Evolutionary conservation across 768 basidiomycete species (phyloP), one percentile per base, ranked within the genome.

Genomic region (Suillus discolor): DNA sequence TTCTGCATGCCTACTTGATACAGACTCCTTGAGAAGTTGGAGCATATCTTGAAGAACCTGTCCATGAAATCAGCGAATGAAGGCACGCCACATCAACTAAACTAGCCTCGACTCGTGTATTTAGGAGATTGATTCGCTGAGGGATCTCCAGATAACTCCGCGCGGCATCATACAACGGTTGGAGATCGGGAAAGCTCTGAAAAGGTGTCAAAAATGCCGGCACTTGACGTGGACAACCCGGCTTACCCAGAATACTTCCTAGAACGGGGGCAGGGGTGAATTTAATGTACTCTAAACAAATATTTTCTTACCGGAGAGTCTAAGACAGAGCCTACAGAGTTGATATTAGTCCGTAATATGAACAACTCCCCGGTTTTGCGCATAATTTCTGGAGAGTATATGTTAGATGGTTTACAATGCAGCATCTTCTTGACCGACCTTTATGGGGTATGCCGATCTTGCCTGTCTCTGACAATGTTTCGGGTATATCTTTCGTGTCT

Each of bases 31-130:
- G 62, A 98, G 81, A 61, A 98, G 85, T 73, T 95, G 91, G 13
- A 98, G 86, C 93, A 98, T 97, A 76, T 98, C 96, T 83, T 98
- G 96, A 42, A 98, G 79, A 61, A 98, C 93, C 93, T 96, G 69
- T 23, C 64, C 34, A 53, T 66, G 49, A 41, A 28, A 66, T 44
- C 45, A 57, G 55, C 49, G n/a, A 36, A 65, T 38, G 65, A 49
- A 42, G 62, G 20, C n/a, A 34, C 20, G 25, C 47, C 64, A 60
- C 65, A 49, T 66, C 66, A 67, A 57, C 62, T 49, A 47, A 44
- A 74, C 83, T 63, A 68, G 91, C 94, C 82, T 95, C 96, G 42
- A 97, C 95, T 66, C 96, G 90, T 53, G 94, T 93, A 77, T 97
- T 97, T 65, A 98, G 82, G 34, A 97, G 81, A 75, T 96, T 93